Percentiles rank a stretch among this genome's conserved stretches.
Conservation (phyloP, 2,329 filamentous ascomycete species). For the Fusarium chlamydosporum region DNA sequence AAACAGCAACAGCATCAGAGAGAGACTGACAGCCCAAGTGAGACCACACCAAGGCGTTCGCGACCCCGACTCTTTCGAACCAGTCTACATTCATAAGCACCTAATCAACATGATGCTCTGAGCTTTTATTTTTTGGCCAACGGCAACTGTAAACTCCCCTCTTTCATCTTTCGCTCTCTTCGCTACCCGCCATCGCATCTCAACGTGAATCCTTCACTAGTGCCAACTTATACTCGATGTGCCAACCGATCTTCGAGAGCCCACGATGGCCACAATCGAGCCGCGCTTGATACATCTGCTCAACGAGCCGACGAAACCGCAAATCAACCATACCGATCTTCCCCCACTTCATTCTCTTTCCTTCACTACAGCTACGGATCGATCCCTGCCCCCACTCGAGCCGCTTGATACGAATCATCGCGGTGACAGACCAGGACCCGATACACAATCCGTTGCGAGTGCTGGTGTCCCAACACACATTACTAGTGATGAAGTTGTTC, state of each 20-base stretch:
- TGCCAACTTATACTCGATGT: slow-evolving; percentile 50
- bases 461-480: slow-evolving; percentile 38
- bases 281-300: slow-evolving; percentile 75
- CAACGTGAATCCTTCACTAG: slow-evolving; percentile 17
- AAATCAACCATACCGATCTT: slow-evolving; percentile 65
- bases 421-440: slow-evolving; percentile 54
- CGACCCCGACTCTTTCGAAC: slow-evolving; percentile 45
- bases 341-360: slow-evolving; percentile 67
- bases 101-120: slow-evolving; percentile 44
- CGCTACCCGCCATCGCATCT: slow-evolving; percentile 11
- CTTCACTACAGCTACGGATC: slow-evolving; percentile 61
- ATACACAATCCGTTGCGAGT: slow-evolving; percentile 36
- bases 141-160: slow-evolving; percentile 30
- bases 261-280: slow-evolving; percentile 76
- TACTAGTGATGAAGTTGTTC: slow-evolving; percentile 41
- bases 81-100: slow-evolving; percentile 25
- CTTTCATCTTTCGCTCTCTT: slow-evolving; percentile 23
- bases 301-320: slow-evolving; percentile 68
- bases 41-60: slow-evolving; percentile 48
- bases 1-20: slow-evolving; percentile 26
- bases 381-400: slow-evolving; percentile 67
- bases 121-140: slow-evolving; percentile 41
- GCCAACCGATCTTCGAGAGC: slow-evolving; percentile 47
- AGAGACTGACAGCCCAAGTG: slow-evolving; percentile 41
- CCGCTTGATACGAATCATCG: slow-evolving; percentile 63